Base-by-base conservation (phyloP, 257 asterid species). In the Solanum gandarillasii region DNA sequence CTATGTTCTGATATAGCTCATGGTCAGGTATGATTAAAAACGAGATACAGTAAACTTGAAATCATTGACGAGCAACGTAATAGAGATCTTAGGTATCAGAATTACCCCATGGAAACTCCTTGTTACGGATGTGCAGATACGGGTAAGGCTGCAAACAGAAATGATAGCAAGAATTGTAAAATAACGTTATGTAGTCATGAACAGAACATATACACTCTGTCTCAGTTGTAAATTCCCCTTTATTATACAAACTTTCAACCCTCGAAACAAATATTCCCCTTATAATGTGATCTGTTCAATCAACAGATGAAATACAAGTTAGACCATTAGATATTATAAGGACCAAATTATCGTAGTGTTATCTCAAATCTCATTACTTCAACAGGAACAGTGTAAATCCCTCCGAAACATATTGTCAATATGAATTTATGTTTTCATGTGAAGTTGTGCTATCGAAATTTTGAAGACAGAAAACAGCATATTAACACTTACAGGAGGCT, bases 81-180 rank as follows among this genome's bases (percentile, higher is more conserved):
- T 76, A 12, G 67, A 85, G 1, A 78, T 55, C 31, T 23, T 29
- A 1, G 10, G 38, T 11, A 16, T 65, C 84, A 74, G 52, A 79
- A 88, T 81, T 92, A 93, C 97, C 98, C 97, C 96, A 94, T 27
- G 98, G 98, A 87, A 94, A 95, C 91, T 95, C 98, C 95, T 94
- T 94, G 88, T 91, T 95, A 73, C 96, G 95, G 88, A 93, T 92
- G 91, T 92, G 96, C 90, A 94, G 87, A 90, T 95, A 95, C 5
- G 94, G 90, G 83, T 93, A 94, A n/a, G 98, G 79, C 98, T 95
- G 94, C 93, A 91, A 34, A 10, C 25, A 84, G 10, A 83, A 89
- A 60, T 58, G 74, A 85, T 39, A 43, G 68, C 46, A 85, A 74
- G 32, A 85, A 85, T 25, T 68, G 14, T 20, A 27, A 39, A 85